Evolutionary conservation across 169 alveolate species (phyloP), one percentile per base, ranked within the genome.

Genomic region (Plasmodium chabaudi): DNA sequence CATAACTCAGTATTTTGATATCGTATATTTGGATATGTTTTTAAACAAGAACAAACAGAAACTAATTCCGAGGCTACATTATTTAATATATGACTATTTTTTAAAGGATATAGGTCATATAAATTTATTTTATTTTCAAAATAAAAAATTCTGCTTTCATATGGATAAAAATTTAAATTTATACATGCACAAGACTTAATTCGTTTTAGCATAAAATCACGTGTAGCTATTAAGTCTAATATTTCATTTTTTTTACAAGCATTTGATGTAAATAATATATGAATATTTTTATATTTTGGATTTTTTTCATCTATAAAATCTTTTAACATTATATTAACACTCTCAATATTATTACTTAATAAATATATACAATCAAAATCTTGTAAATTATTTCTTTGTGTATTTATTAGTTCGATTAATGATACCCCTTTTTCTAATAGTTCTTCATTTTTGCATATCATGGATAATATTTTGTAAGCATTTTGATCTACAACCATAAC

Each of bases 401-500:
- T 74, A 12, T 89, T 70, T 19, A 95, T 55, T 51, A 92, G 87
- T 75, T 95, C 97, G 6, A 95, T 93, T 25, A 94, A 90, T 19
- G 94, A 95, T 4, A 95, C 96, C 15, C 97, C 97, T 49, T 89
- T 93, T 87, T 95, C 97, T 64, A 95, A 46, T 10, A 95, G 75
- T 44, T 95, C 97, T 47, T 94, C 94, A 27, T 93, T 71, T 10
- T 92, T 56, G 71, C 97, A 95, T 51, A 96, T 93, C 63, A 96
- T 89, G n/a, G 97, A 95, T 12, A 95, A 63, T 5, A 95, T 72
- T 72, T 87, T 91, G 17, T 94, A 90, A 17, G 95, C 92, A 47
- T 69, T 60, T 4, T 64, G 57, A 71, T 95, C 97, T 15, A 94
- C 97, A 39, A 95, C 87, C 95, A 95, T 92, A 51, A 93, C 56